Conservation (phyloP, 768 basidiomycete species). For the Rhodotorula sphaerocarpa region DNA sequence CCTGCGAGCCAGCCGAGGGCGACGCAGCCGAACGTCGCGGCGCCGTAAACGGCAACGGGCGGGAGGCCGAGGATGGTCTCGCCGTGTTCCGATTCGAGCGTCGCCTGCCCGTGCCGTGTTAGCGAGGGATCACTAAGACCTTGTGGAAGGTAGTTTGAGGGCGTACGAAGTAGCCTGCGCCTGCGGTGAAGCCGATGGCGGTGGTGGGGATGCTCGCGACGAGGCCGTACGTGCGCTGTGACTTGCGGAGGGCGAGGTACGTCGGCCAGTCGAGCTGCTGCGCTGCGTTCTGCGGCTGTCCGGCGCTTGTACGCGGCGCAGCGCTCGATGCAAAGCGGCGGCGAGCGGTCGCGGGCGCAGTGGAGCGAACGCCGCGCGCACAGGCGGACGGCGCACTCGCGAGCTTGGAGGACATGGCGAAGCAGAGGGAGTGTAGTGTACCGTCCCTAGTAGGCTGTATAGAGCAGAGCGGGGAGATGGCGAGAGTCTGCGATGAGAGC, state of each 20-base stretch:
- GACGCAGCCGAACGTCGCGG: conserved; percentile 35
- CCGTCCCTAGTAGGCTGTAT: no score
- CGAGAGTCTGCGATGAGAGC: no score
- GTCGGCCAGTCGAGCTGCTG: conserved; percentile 28
- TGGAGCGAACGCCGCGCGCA: not conserved
- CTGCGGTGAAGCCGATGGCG: conserved; percentile 27
- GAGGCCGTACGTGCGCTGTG: conserved; percentile 30
- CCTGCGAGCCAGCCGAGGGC: conserved; percentile 37
- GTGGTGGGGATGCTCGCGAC: conserved; percentile 37
- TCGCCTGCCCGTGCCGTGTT: conserved; percentile 9
- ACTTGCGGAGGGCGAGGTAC: conserved; percentile 30
- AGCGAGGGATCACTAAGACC: not conserved
- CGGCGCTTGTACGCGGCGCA: not conserved
- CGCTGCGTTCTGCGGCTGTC: not conserved
- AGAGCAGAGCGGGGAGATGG: no score
- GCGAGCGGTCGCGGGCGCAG: not conserved
- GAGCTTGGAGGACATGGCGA: no score
- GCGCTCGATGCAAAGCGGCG: conserved; percentile 4
- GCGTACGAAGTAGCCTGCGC: conserved; percentile 31
- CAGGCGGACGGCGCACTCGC: not conserved
- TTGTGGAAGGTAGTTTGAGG: not conserved
- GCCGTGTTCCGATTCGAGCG: conserved; percentile 31
- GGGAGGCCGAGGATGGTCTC: conserved; percentile 34
- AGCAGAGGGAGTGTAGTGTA: no score
- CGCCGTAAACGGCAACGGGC: conserved; percentile 34